Evolutionary conservation across 1,139 yeast genomes (phyloP), one percentile per base, ranked within the genome.

Genomic region (Candida anutae): DNA sequence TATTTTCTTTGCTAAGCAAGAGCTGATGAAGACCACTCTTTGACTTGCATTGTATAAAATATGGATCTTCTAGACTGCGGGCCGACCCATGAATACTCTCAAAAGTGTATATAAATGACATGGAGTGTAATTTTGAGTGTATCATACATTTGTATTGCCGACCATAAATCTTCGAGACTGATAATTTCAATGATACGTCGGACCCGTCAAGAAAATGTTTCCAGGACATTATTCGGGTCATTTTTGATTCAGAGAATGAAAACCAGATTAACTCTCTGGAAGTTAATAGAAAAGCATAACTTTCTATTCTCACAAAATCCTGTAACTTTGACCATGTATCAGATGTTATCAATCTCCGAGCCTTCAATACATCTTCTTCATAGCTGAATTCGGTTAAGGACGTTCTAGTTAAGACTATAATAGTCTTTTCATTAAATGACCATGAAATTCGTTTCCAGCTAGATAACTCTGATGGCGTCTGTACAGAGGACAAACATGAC

Each of bases 201-300:
- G 46, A 34, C 8, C 69, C 63, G 25, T 66, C 63, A 25, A 79
- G 51, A 35, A 58, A 69, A 48, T 84, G 94, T 34, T 77, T 78
- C 85, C 88, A 79, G 0, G 87, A 69, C 3, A 83, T 42, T 6
- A 73, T 35, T 33, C 80, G 59, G 22, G 51, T 51, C 3, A 58
- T 38, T 12, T 15, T 16, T 3, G 36, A 29, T 0, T 40, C 35
- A 2, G 46, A 28, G 2, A 60, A 37, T 26, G 57, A 54, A 11
- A 74, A 42, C 56, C 79, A 52, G 1, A 77, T 68, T 9, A 79
- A 33, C 44, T 80, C 90, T 36, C 65, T 72, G 1, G 83, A 66
- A 0, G 88, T 78, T 12, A 79, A 48, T 9, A 78, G 35, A 21
- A 77, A 61, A 9, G 62, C 55, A 28, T 49, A 45, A 4, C 45